Evolutionary conservation across 148 eudicot species (phyloP).

Genomic region (Salicornia ramosissima): DNA sequence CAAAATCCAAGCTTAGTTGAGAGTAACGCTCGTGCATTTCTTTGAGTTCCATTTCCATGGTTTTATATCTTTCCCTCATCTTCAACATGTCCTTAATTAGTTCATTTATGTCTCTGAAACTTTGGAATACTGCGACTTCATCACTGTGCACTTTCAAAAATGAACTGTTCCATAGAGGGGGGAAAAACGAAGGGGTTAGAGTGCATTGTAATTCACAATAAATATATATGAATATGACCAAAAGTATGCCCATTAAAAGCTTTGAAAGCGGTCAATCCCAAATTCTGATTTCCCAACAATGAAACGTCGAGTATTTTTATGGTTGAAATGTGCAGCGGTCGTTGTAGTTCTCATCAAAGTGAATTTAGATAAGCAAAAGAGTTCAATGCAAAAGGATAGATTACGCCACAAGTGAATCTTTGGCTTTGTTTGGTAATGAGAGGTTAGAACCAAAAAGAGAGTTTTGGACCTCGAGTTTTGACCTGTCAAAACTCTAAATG

Average conservation of each 20-base stretch:
- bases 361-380: too few species aligned
- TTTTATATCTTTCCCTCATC: slow-evolving; percentile 53
- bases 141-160: slow-evolving; percentile 85
- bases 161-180: slow-evolving; percentile 58
- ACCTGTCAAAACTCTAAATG: too few species aligned
- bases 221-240: not conserved
- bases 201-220: not conserved
- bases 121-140: slow-evolving; percentile 81
- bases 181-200: too few species aligned
- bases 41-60: slow-evolving; percentile 63
- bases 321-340: not conserved
- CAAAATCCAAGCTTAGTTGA: slow-evolving; percentile 79
- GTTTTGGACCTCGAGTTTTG: too few species aligned
- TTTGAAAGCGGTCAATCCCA: not conserved
- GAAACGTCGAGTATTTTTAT: not conserved
- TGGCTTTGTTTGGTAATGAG: too few species aligned
- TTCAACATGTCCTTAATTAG: slow-evolving; percentile 80
- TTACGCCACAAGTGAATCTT: too few species aligned
- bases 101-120: slow-evolving; percentile 91
- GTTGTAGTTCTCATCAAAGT: too few species aligned
- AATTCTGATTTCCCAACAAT: not conserved
- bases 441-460: too few species aligned
- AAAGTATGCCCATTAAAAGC: not conserved
- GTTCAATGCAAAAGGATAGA: too few species aligned
- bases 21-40: slow-evolving; percentile 93